Evolutionary conservation across 352 stramenopile species (phyloP).

Genomic region (Blastocystis sp.): DNA sequence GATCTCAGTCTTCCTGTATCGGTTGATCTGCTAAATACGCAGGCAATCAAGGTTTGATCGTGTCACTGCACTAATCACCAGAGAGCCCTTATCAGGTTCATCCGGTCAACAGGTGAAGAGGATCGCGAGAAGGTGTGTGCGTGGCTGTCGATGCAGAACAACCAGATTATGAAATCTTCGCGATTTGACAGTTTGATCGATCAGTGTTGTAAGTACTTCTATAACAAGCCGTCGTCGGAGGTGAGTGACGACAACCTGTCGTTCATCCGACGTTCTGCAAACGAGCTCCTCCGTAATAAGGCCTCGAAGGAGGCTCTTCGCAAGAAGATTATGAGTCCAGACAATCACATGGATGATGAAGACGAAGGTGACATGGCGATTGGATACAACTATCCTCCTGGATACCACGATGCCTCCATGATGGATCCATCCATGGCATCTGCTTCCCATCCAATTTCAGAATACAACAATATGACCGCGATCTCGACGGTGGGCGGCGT

Average conservation of each 20-base stretch:
- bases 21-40: conserved; percentile 49
- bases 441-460: not conserved
- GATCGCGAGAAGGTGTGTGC: conserved; percentile 6
- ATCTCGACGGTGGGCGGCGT: conserved; percentile 23
- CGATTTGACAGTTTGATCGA: conserved; percentile 40
- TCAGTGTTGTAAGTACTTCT: conserved; percentile 42
- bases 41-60: conserved; percentile 36
- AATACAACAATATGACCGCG: not conserved
- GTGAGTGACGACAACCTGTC: conserved; percentile 53
- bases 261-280: conserved; percentile 51
- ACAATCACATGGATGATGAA: conserved; percentile 26
- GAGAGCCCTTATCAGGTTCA: conserved; percentile 31
- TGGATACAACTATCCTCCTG: not conserved
- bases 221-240: conserved; percentile 33
- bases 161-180: conserved; percentile 49
- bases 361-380: not conserved
- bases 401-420: not conserved
- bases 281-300: conserved; percentile 54
- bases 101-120: not conserved
- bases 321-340: not conserved
- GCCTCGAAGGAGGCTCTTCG: conserved; percentile 48
- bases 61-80: not conserved
- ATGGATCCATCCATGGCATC: not conserved
- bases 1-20: conserved; percentile 49
- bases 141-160: conserved; percentile 28